phyloP scores from a whole-genome alignment of 495 filamentous ascomycete genomes.

The Cetradonia linearis region DNA sequence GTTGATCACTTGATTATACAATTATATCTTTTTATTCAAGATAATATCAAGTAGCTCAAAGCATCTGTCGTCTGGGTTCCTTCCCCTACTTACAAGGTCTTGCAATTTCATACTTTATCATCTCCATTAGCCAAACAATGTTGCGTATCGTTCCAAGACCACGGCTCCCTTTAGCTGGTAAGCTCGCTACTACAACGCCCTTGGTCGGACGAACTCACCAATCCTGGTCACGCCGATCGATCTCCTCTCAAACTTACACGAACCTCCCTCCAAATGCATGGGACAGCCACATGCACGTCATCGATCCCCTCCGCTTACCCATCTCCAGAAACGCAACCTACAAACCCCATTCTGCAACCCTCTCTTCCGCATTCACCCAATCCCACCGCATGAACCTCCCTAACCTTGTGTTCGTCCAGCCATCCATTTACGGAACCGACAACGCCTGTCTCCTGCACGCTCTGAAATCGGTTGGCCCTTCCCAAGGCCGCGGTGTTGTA shows the following conservation, averaged over 20 bases:
- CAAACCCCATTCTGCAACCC: not conserved
- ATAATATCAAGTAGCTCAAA: no score
- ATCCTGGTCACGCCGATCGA: not conserved
- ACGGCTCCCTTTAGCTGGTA: not conserved
- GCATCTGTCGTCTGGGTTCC: not conserved
- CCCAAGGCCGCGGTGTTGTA: not conserved
- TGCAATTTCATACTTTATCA: not conserved
- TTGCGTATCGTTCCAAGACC: not conserved
- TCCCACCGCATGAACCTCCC: not conserved
- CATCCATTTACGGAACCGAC: constrained; percentile 3
- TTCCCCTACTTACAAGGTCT: not conserved
- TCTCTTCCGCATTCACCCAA: not conserved
- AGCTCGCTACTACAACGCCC: not conserved
- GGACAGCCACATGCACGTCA: constrained; percentile 4
- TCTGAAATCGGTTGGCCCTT: not conserved
- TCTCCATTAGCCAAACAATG: not conserved
- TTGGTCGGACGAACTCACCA: not conserved
- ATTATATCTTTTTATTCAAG: not conserved
- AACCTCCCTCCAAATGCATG: not conserved
- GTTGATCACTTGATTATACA: not conserved
- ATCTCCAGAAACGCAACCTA: constrained; percentile 1
- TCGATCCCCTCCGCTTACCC: not conserved
- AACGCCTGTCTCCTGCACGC: constrained; percentile 1
- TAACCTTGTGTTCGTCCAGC: constrained; percentile 1
- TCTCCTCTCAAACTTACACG: not conserved